Base-by-base conservation (phyloP, 768 basidiomycete species). In the Tulasnella sp. region DNA sequence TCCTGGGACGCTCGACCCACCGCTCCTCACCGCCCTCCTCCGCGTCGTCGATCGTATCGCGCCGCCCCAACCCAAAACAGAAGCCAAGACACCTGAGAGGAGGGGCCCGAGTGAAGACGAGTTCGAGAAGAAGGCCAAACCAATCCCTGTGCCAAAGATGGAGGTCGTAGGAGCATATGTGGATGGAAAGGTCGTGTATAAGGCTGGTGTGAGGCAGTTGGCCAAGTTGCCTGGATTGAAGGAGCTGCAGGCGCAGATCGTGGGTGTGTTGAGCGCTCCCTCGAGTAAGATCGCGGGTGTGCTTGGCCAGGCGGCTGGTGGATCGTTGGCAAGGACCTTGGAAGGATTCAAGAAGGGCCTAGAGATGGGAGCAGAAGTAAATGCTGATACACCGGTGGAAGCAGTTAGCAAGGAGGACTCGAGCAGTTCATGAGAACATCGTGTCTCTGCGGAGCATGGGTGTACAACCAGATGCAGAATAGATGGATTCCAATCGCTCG, bases 141-240 rank as follows among this genome's bases (percentile, higher is more conserved):
- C 24, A 17, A 44, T 47, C 3, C 29, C 58, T 42, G 47, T 49
- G 3, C 58, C 58, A 19, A 38, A 26, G 27, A 48, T 59, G 47
- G 24, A 17, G 21, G 58, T 59, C 1, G 48, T 51, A 1, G 58
- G 58, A 2, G 58, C 58, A 30, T 59, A 49, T 34, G 49, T 59
- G 19, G 58, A 59, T 50, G 58, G 58, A 21, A 59, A 50, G 32
- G 58, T 59, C 24, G 17, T 59, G 9, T 34, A 24, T 11, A 38
- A 48, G 27, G 29, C 2, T 21, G 27, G 58, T 3, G 10, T 59
- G 21, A 51, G 32, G 30, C 45, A 59, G 15, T 44, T 51, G 24
- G 58, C 58, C 11, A 59, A 38, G 32, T 15, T 59, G 17, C 58
- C 58, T 30, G 49, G 30, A 34, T 59, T 59, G 49, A 47, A 59